A percentile compares a stretch with the other conserved stretches of the same genome.
phyloP scores from a whole-genome alignment of 768 basidiomycete genomes.

The Leccinellum luteum region DNA sequence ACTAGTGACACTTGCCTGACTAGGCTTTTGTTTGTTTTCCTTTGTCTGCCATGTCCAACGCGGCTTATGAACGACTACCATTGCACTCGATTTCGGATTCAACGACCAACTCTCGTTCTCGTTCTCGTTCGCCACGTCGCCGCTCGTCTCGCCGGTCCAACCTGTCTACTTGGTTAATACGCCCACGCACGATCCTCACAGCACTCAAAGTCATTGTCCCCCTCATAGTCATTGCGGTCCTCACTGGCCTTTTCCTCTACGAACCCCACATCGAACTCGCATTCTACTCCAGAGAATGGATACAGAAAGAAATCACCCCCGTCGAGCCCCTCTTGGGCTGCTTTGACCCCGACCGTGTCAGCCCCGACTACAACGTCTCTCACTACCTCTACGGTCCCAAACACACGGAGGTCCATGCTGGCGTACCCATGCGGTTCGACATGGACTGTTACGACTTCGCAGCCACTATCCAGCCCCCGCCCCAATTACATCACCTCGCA shows the following conservation, averaged over 20 bases:
- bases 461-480: conserved; percentile 59
- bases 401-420: conserved; percentile 72
- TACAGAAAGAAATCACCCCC: conserved; percentile 65
- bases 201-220: conserved; percentile 48
- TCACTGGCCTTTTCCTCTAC: conserved; percentile 57
- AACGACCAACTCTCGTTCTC: conserved; percentile 17
- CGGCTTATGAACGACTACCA: conserved; percentile 48
- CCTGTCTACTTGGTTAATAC: conserved; percentile 23
- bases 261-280: conserved; percentile 86
- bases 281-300: conserved; percentile 76
- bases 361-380: conserved; percentile 66
- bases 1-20: too few relatives aligned
- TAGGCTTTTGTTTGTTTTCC: neutral
- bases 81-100: conserved; percentile 42
- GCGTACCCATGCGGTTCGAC: conserved; percentile 72
- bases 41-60: conserved; percentile 34
- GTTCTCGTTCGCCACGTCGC: conserved; percentile 25
- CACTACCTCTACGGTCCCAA: conserved; percentile 62
- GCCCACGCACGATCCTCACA: conserved; percentile 36
- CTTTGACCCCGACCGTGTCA: conserved; percentile 61
- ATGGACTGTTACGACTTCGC: conserved; percentile 94
- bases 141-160: conserved; percentile 28
- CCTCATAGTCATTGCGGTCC: conserved; percentile 34
- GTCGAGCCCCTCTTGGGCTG: conserved; percentile 69
- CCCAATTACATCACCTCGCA: neutral